Conservation (phyloP, 495 filamentous ascomycete genomes). For the Clavariopsis aquatica region DNA sequence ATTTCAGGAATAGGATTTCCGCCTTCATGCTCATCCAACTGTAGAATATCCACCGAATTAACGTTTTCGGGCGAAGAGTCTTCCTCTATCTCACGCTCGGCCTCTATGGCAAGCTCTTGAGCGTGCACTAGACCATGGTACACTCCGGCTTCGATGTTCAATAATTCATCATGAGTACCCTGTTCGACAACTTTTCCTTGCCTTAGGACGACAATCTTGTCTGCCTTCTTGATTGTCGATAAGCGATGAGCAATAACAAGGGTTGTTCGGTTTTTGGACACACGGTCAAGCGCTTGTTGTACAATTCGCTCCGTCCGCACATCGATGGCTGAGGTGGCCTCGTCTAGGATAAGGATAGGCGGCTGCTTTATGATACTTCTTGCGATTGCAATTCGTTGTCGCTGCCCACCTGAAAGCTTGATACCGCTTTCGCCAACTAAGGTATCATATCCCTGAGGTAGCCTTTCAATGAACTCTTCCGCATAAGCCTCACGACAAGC, state of each 20-base stretch:
- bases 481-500: slow-evolving; percentile 91
- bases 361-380: slow-evolving; percentile 89
- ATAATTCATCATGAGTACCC: slow-evolving; percentile 72
- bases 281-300: slow-evolving; percentile 85
- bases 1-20: no score
- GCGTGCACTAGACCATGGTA: slow-evolving; percentile 85
- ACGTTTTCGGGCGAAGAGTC: no score
- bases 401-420: slow-evolving; percentile 88
- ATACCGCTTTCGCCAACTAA: slow-evolving; percentile 94
- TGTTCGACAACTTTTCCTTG: slow-evolving; percentile 81
- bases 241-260: slow-evolving; percentile 94
- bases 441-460: slow-evolving; percentile 91
- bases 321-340: slow-evolving; percentile 91
- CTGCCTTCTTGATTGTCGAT: slow-evolving; percentile 87
- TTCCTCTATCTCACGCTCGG: slow-evolving; percentile 58
- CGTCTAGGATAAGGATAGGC: slow-evolving; percentile 89
- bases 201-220: slow-evolving; percentile 92
- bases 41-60: no score
- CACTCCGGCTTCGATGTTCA: slow-evolving; percentile 66
- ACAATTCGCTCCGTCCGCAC: slow-evolving; percentile 93
- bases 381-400: slow-evolving; percentile 87
- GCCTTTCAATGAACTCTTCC: slow-evolving; percentile 90
- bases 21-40: no score
- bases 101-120: slow-evolving; percentile 78
- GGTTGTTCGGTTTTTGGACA: slow-evolving; percentile 82